These are phyloP conservation scores for Myrica gale DNA, from an alignment of 306 rosid species.

Conservation along the genomic window DNA sequence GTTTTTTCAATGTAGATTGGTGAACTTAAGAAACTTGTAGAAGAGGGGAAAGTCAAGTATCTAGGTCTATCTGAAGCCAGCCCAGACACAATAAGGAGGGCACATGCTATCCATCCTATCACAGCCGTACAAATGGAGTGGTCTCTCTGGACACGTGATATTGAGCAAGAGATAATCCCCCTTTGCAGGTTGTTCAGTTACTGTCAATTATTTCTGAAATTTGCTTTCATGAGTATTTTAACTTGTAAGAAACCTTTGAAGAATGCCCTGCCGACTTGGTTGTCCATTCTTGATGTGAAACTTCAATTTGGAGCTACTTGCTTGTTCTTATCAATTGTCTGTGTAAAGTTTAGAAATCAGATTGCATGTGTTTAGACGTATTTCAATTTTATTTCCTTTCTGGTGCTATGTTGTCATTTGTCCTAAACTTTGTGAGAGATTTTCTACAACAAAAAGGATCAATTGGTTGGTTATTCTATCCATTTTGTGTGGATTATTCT, in stretches of 20 bases:
- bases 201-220: not conserved
- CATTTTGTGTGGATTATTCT: not conserved
- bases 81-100: constrained; percentile 74
- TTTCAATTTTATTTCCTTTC: not conserved
- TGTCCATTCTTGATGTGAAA: not conserved
- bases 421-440: not conserved
- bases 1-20: constrained; percentile 40
- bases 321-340: not conserved
- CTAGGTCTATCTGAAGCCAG: constrained; percentile 78
- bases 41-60: constrained; percentile 70
- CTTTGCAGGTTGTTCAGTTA: constrained; percentile 54
- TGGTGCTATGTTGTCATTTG: not conserved
- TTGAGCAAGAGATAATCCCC: constrained; percentile 66
- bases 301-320: not conserved
- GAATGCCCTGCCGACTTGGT: not conserved
- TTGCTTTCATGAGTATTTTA: not conserved
- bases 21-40: constrained; percentile 76
- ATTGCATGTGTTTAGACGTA: not conserved
- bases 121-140: constrained; percentile 76
- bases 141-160: constrained; percentile 80
- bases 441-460: not conserved
- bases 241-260: not conserved
- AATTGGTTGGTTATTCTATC: not conserved
- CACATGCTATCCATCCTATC: constrained; percentile 80
- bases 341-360: not conserved